phyloP scores from a whole-genome alignment of 192 early-diverging fungal genomes.

The Entomortierella lignicola region DNA sequence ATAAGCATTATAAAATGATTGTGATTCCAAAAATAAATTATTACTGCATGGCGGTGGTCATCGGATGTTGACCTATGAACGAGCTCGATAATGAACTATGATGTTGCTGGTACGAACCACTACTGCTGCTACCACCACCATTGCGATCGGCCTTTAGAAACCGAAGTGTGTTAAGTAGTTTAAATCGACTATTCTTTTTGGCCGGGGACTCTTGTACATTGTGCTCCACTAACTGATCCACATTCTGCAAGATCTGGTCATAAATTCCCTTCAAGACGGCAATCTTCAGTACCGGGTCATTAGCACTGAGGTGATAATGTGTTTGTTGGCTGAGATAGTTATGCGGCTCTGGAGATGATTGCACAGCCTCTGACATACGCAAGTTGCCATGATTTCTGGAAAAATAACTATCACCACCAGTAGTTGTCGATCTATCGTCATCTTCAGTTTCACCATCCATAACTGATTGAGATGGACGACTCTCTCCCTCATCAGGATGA shows the following conservation, averaged over 20 bases:
- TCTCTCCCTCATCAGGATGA: conserved; percentile 11
- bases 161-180: conserved; percentile 37
- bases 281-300: conserved; percentile 57
- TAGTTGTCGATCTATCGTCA: conserved; percentile 9
- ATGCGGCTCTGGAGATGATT: neutral
- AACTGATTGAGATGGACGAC: neutral
- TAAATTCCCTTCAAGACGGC: conserved; percentile 57
- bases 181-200: conserved; percentile 51
- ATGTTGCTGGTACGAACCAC: conserved; percentile 13
- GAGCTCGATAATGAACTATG: neutral
- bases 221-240: conserved; percentile 43
- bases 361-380: neutral
- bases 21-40: neutral
- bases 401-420: neutral
- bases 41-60: neutral
- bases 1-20: neutral
- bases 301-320: conserved; percentile 11
- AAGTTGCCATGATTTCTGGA: conserved; percentile 13
- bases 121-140: conserved; percentile 4
- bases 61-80: neutral
- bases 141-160: conserved; percentile 43
- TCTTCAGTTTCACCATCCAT: conserved; percentile 33
- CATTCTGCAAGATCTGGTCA: conserved; percentile 56
- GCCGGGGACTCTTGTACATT: conserved; percentile 42
- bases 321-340: neutral